Conservation (phyloP, 2,329 filamentous ascomycete genomes). For the Alternaria arbusti region DNA sequence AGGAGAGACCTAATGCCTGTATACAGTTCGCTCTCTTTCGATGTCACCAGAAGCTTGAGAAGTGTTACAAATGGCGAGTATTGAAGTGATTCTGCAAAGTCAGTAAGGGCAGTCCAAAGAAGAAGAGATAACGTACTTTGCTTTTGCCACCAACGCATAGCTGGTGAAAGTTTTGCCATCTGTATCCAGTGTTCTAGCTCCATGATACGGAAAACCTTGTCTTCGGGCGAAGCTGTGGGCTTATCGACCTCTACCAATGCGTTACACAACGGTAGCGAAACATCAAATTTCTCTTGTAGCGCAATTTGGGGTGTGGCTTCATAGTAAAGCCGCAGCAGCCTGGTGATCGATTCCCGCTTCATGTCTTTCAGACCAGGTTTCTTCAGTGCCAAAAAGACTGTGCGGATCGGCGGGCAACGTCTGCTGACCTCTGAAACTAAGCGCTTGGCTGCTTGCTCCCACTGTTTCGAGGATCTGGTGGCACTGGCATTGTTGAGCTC, state of each 20-base stretch:
- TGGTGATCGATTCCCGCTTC: conserved; percentile 79
- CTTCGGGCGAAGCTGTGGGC: conserved; percentile 46
- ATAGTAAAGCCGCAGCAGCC: conserved; percentile 83
- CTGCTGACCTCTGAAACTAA: conserved; percentile 77
- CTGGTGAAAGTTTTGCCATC: conserved; percentile 79
- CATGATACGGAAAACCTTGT: conserved; percentile 67
- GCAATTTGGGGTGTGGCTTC: conserved; percentile 80
- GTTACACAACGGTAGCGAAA: conserved; percentile 76
- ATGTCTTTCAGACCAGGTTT: conserved; percentile 73
- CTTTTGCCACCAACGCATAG: conserved; percentile 91
- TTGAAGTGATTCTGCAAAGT: conserved; percentile 59
- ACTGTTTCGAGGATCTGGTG: conserved; percentile 56
- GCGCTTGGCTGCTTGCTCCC: conserved; percentile 72
- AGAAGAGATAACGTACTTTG: conserved; percentile 50
- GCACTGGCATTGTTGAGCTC: conserved; percentile 62
- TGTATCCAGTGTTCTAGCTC: conserved; percentile 82
- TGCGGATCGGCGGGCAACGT: conserved; percentile 81
- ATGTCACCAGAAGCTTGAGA: conserved; percentile 63
- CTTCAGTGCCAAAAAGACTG: conserved; percentile 77
- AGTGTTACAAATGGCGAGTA: conserved; percentile 76
- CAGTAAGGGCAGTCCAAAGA: conserved; percentile 2
- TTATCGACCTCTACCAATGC: conserved; percentile 68
- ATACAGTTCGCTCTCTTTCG: conserved; percentile 57
- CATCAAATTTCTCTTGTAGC: conserved; percentile 84
- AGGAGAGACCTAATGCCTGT: conserved; percentile 64